Evolutionary conservation across 345 rosid species (phyloP), one percentile per base, ranked within the genome.

Genomic region (Combretum micranthum): DNA sequence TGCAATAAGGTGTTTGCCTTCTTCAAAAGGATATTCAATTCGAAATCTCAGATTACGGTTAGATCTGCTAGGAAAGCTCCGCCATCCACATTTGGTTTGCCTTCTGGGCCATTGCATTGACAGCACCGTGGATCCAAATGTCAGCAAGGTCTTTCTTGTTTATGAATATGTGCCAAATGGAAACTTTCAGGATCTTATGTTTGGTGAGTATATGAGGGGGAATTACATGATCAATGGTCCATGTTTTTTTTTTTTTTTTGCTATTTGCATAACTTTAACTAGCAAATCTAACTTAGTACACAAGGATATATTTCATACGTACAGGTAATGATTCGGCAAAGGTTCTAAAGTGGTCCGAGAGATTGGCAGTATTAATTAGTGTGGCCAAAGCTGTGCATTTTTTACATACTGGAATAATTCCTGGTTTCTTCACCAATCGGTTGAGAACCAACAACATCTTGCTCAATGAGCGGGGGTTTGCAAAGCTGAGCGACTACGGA

Each of bases 391-490:
- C 90, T 55, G 85, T 84, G 53, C 90, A 82, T 54, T 87, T 82
- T 76, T 78, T 87, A 63, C 95, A 87, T 50, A 87, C 91, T 39
- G 95, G 91, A 65, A 85, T 87, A 18, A 84, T 87, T 57, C 91
- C 95, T 9, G 95, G 95, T 32, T 87, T 84, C 71, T 84, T 78
- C 60, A 82, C 81, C 68, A 87, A 87, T 61, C 63, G 83, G 17
- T 70, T 87, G 66, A 87, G 84, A 76, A 69, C 77, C 26, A 76
- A 84, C 46, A 82, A 78, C 58, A 72, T 87, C 60, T 75, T 87
- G 83, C 78, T 87, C 21, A 77, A 80, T 57, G 77, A 78, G 43
- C 79, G 84, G 63, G 71, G 81, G 20, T 70, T 78, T 54, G 85
- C 91, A 4, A 87, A 87, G 79, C 64, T 87, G 61, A 80, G 88